Base-by-base conservation (phyloP, 2,329 filamentous ascomycete genomes). In the Stenocarpella maydis region DNA sequence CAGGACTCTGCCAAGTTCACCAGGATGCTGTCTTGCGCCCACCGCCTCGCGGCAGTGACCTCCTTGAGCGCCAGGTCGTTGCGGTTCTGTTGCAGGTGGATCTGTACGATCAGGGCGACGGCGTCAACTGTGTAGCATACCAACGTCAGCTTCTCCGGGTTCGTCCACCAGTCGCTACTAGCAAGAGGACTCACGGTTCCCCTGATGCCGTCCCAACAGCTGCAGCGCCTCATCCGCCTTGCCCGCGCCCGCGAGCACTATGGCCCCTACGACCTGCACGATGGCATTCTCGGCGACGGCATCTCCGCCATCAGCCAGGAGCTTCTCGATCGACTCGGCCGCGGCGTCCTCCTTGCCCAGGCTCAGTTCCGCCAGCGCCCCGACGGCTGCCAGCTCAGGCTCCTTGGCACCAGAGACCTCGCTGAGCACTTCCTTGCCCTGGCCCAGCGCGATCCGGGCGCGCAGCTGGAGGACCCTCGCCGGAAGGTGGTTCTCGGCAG, bases 1-100 rank as follows among this genome's bases (percentile, higher is more conserved):
- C 95, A 99, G 9, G 93, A 93, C 82, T 99, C 96, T 9, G 95
- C 95, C 73, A 99, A 82, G 81, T 99, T 98, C 73, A 98, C 93
- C 61, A 98, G 85, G 47, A 98, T 83, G 74, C 92, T 97, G 79
- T 98, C 96, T 81, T 99, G 95, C 9, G 95, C 96, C 93, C 95
- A 98, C 81, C 93, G 89, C 79, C 95, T 90, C 43, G 96, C 96
- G 43, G 92, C 89, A 64, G 90, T 85, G 45, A 97, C 94, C 82
- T 98, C 95, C 81, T 97, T 97, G 15, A 94, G 76, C 1, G 96
- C 96, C 60, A 98, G 88, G 79, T 98, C 95, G 76, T 91, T 91
- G 74, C 95, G 89, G 84, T 98, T 98, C 78, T 97, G 94, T 75
- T 93, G 88, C 12, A 98, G 90, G 77, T 98, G 91, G 74, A 98